Evolutionary conservation across 2,329 filamentous ascomycete species (phyloP).

Genomic region (Magnaporthiopsis rhizophila): DNA sequence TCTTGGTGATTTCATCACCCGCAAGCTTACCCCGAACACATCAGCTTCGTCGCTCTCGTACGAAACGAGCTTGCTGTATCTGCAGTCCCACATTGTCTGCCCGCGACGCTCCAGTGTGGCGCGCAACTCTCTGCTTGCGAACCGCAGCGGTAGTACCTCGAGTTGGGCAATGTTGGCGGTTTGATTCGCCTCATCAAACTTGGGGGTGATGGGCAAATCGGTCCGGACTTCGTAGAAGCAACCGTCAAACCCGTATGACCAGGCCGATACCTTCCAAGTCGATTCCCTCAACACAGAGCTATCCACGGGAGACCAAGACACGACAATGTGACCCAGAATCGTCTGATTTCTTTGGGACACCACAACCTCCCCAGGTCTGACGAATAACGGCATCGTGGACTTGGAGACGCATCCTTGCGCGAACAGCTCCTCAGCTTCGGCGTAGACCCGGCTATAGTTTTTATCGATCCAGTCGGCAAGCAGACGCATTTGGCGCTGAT

Average conservation of each 20-base stretch:
- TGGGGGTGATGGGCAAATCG: background rate
- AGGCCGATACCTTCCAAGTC: background rate
- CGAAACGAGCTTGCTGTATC: background rate
- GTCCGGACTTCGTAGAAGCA: background rate
- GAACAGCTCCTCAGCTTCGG: background rate
- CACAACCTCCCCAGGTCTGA: background rate
- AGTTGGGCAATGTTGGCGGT: background rate
- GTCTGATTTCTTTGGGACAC: background rate
- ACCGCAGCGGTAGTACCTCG: background rate
- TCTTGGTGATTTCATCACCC: too few relatives aligned
- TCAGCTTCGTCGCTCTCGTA: background rate
- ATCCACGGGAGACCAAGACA: too few relatives aligned
- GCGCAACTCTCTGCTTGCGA: background rate
- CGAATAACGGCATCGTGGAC: background rate
- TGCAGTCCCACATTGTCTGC: background rate
- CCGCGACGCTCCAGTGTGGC: background rate
- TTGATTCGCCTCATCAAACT: background rate
- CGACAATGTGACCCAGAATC: too few relatives aligned
- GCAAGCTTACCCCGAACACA: background rate
- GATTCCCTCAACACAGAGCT: too few relatives aligned
- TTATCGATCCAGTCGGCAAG: background rate
- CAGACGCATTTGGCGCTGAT: background rate
- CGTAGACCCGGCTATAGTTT: background rate
- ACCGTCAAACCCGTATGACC: background rate
- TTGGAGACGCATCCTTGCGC: background rate